Percentiles rank a stretch among this genome's conserved stretches.
Conservation (phyloP, 1,284 basidiomycete species). For the Cystobasidium slooffiae region DNA sequence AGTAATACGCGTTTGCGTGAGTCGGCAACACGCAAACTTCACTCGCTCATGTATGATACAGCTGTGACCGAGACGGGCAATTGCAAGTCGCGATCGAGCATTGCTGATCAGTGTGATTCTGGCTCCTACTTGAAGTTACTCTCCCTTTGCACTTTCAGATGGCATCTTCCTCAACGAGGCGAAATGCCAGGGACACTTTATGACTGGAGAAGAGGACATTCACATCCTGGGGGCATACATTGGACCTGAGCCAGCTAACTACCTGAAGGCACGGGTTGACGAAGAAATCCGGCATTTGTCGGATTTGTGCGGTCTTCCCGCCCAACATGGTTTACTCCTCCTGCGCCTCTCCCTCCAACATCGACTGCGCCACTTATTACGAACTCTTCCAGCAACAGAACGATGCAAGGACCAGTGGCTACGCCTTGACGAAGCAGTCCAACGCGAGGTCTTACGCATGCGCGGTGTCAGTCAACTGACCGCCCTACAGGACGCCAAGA, state of each 20-base stretch:
- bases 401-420: background rate
- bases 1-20: too few species aligned
- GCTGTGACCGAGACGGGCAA: too few species aligned
- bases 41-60: too few species aligned
- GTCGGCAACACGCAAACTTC: too few species aligned
- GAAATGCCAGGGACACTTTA: background rate
- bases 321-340: background rate
- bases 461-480: background rate
- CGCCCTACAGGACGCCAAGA: background rate
- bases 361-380: background rate
- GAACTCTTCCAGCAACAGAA: background rate
- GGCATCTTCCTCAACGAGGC: background rate
- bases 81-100: too few species aligned
- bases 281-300: too few species aligned
- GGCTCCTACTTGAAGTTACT: background rate
- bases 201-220: background rate
- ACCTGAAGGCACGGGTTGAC: too few species aligned
- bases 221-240: background rate
- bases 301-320: background rate
- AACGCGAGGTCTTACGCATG: background rate
- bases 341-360: background rate
- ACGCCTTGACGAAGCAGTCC: background rate
- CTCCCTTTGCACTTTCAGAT: background rate
- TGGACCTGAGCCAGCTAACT: background rate
- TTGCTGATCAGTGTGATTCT: too few species aligned